Evolutionary conservation across 805 yeast genomes (phyloP).

Genomic region (Metschnikowia henanensis): DNA sequence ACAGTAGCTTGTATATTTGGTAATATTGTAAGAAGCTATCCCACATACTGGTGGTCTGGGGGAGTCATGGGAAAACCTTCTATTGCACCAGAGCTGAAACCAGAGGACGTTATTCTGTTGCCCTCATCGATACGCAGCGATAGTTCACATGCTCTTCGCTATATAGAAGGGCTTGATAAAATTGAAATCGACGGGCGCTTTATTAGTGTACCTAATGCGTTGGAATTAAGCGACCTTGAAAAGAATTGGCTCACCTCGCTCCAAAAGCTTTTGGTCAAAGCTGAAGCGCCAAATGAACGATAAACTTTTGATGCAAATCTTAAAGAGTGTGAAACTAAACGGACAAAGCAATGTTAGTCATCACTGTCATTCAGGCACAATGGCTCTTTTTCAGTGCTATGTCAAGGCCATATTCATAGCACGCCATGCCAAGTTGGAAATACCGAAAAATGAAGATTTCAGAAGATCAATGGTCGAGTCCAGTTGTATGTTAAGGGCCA

Average conservation of each 20-base stretch:
- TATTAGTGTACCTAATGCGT: conserved; percentile 24
- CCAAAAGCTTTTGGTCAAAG: conserved; percentile 2
- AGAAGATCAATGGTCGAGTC: no score
- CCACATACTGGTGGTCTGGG: conserved; percentile 61
- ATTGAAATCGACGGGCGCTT: conserved; percentile 20
- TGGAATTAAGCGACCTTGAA: conserved; percentile 27
- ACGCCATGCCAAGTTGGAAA: no score
- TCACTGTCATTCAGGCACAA: no score
- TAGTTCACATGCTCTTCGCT: conserved; percentile 14
- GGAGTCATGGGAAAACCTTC: conserved; percentile 17
- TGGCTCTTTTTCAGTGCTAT: no score
- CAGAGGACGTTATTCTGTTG: background rate
- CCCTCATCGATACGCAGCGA: conserved; percentile 2
- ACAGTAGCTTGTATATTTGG: conserved; percentile 53
- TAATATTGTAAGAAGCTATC: conserved; percentile 53
- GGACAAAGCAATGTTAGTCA: no score
- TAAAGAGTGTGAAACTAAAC: no score
- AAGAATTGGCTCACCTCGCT: conserved; percentile 28
- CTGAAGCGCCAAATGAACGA: background rate
- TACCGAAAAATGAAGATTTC: no score
- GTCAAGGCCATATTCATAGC: no score
- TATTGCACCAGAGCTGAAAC: background rate
- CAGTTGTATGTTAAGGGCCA: no score
- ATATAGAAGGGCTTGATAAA: conserved; percentile 11
- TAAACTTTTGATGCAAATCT: background rate